Conservation (phyloP, 2,329 filamentous ascomycete genomes). For the Paracorniculantispora psalliotae region DNA sequence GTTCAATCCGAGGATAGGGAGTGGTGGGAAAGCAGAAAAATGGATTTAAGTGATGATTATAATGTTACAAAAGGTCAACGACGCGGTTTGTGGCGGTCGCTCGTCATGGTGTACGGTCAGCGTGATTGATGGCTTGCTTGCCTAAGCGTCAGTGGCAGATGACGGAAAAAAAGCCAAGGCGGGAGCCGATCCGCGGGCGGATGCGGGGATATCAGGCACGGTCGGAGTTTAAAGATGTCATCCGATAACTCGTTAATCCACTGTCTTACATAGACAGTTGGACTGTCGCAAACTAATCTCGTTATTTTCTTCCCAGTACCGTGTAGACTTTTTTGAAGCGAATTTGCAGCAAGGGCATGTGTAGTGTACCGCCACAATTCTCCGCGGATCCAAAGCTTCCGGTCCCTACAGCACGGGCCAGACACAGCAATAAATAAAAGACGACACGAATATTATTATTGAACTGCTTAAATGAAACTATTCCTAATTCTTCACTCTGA, state of each 20-base stretch:
- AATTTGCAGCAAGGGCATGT: too few species aligned
- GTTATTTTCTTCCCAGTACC: too few species aligned
- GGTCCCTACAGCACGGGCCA: too few species aligned
- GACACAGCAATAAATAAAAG: too few species aligned
- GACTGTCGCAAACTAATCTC: too few species aligned
- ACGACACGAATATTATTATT: too few species aligned
- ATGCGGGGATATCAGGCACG: neutral
- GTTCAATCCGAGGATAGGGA: neutral
- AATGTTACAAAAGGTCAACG: neutral
- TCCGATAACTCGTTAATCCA: neutral
- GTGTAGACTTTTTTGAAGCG: too few species aligned
- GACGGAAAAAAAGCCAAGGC: neutral
- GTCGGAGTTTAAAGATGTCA: neutral
- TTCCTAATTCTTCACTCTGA: conserved; percentile 4
- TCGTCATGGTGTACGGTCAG: neutral
- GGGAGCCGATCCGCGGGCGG: neutral
- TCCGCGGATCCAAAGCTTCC: too few species aligned
- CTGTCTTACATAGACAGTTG: neutral
- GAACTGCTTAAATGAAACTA: neutral
- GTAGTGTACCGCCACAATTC: too few species aligned
- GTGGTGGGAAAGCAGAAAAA: neutral
- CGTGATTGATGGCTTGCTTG: neutral
- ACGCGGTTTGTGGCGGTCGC: neutral
- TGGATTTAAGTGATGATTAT: neutral
- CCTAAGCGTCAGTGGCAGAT: neutral